These are phyloP conservation scores for Botrytis elliptica DNA, from an alignment of 2,329 filamentous ascomycete species.

Conservation along the genomic window DNA sequence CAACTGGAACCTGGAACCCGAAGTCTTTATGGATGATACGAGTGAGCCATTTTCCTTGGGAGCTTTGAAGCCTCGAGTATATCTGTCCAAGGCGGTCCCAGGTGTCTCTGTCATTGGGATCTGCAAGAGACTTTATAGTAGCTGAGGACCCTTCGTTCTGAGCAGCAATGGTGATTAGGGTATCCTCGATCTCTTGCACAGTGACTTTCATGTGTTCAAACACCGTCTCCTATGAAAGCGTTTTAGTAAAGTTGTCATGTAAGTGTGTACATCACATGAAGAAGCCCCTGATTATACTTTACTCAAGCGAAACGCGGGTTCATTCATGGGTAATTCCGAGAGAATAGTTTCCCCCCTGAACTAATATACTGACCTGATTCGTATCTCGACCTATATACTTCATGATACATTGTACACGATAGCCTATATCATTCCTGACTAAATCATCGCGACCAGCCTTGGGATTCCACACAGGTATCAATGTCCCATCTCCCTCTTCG, in stretches of 20 bases:
- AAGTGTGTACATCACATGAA: not conserved
- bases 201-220: conserved; percentile 47
- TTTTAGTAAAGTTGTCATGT: not conserved
- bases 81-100: conserved; percentile 48
- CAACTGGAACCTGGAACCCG: conserved; percentile 46
- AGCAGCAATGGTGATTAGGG: conserved; percentile 66
- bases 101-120: conserved; percentile 6
- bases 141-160: conserved; percentile 69
- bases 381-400: conserved; percentile 21
- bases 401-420: conserved; percentile 25
- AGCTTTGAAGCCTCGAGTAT: conserved; percentile 59
- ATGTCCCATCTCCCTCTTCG: not conserved
- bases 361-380: conserved; percentile 8
- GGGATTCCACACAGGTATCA: not conserved
- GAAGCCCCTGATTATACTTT: not conserved
- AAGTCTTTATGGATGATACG: conserved; percentile 76
- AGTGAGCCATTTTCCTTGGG: conserved; percentile 84
- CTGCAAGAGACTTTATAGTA: conserved; percentile 47
- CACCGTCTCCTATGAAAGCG: not conserved
- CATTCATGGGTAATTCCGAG: conserved; percentile 1
- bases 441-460: not conserved
- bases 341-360: not conserved
- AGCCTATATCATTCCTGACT: conserved; percentile 9
- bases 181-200: conserved; percentile 69
- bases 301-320: not conserved